Evolutionary conservation across 2,329 filamentous ascomycete species (phyloP).

Genomic region (Colletotrichum zoysiae): DNA sequence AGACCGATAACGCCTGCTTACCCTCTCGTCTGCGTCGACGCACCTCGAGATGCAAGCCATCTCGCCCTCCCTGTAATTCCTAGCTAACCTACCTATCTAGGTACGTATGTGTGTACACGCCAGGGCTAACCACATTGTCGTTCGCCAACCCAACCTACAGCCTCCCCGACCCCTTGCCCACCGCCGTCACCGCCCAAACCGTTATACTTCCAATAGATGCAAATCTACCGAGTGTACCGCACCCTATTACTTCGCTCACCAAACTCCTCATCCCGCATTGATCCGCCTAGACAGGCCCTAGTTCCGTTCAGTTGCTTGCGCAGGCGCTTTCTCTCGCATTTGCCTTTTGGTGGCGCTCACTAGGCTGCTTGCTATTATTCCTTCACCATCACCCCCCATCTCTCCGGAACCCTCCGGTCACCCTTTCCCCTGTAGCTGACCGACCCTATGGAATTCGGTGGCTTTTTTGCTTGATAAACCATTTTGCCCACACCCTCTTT

Average conservation of each 20-base stretch:
- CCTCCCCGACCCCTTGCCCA: constrained; percentile 29
- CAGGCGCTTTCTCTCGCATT: constrained; percentile 10
- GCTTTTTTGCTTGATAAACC: constrained; percentile 18
- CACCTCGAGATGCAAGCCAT: neutral
- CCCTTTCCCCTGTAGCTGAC: constrained; percentile 6
- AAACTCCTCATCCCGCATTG: constrained; percentile 10
- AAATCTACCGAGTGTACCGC: constrained; percentile 21
- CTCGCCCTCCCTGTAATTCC: constrained; percentile 11
- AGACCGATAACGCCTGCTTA: neutral
- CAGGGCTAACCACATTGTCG: constrained; percentile 28
- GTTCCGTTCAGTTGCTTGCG: constrained; percentile 25
- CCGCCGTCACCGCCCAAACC: constrained; percentile 23
- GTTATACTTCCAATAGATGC: constrained; percentile 39
- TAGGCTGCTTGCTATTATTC: constrained; percentile 7
- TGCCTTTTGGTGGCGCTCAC: constrained; percentile 30
- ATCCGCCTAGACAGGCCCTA: constrained; percentile 17
- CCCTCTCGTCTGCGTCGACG: neutral
- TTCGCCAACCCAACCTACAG: constrained; percentile 23
- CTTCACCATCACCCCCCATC: neutral
- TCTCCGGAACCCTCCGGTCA: neutral
- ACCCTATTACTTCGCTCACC: constrained; percentile 11
- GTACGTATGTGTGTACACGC: neutral
- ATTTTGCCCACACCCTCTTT: constrained; percentile 19
- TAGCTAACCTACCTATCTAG: neutral
- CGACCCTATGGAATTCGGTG: constrained; percentile 29